These are phyloP conservation scores for Diplocarpon rosae DNA, from an alignment of 2,329 filamentous ascomycete genomes.

Conservation along the genomic window DNA sequence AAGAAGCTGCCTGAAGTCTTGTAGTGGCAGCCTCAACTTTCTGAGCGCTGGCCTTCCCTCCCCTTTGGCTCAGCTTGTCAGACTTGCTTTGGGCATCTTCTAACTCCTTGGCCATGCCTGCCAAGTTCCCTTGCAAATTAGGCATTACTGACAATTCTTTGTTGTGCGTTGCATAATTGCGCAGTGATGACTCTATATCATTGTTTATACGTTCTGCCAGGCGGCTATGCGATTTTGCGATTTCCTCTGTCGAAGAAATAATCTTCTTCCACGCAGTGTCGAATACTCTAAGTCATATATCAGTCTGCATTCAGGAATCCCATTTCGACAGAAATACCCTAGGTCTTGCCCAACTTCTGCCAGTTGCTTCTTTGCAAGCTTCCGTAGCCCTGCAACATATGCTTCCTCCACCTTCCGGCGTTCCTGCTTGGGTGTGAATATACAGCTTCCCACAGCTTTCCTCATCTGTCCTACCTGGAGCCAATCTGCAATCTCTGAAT, in stretches of 20 bases:
- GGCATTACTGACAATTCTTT: conserved; percentile 69
- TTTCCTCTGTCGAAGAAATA: conserved; percentile 63
- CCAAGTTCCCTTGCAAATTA: conserved; percentile 71
- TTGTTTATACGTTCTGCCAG: conserved; percentile 74
- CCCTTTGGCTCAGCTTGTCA: conserved; percentile 76
- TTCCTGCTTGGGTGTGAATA: conserved; percentile 48
- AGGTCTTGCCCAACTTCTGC: conserved; percentile 71
- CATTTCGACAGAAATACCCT: conserved; percentile 52
- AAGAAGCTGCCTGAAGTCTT: conserved; percentile 64
- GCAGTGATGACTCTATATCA: conserved; percentile 77
- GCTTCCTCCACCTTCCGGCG: conserved; percentile 83
- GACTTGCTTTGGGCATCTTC: conserved; percentile 74
- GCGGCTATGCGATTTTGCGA: conserved; percentile 73
- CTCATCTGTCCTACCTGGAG: conserved; percentile 55
- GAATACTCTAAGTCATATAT: conserved; percentile 51
- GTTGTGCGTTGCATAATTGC: conserved; percentile 60
- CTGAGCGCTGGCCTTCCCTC: conserved; percentile 60
- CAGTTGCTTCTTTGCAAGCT: conserved; percentile 63
- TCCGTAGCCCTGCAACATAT: conserved; percentile 74
- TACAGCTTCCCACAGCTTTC: conserved; percentile 5
- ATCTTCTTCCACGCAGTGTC: conserved; percentile 85
- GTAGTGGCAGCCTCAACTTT: conserved; percentile 67
- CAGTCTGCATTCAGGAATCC: conserved; percentile 10
- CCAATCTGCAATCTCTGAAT: conserved; percentile 91
- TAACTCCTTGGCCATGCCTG: conserved; percentile 71